A percentile compares a stretch with the other conserved stretches of the same genome.
These are phyloP conservation scores for Nothopassalora personata DNA, from an alignment of 2,329 filamentous ascomycete genomes.

Conservation along the genomic window DNA sequence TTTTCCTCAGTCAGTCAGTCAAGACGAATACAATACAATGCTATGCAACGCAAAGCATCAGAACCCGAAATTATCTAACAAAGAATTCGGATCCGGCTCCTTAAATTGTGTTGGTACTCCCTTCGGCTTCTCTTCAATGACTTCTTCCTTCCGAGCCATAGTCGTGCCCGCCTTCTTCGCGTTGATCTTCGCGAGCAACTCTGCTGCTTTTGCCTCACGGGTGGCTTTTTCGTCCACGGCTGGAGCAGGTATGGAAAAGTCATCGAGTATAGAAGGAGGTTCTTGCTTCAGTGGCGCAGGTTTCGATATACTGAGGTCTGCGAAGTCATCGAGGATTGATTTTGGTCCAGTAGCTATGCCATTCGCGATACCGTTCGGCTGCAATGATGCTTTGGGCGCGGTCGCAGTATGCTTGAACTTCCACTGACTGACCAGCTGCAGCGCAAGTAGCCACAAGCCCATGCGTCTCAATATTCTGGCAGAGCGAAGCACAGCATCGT, in stretches of 20 bases:
- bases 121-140: slow-evolving; percentile 45
- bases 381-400: background rate
- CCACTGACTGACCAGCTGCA: slow-evolving; percentile 81
- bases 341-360: slow-evolving; percentile 11
- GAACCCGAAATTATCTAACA: slow-evolving; percentile 92
- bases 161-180: slow-evolving; percentile 31
- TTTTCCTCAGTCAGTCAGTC: no score
- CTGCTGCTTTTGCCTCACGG: slow-evolving; percentile 28
- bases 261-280: slow-evolving; percentile 20
- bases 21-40: no score
- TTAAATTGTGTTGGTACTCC: slow-evolving; percentile 70
- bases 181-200: slow-evolving; percentile 39
- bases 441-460: slow-evolving; percentile 77
- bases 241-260: slow-evolving; percentile 16
- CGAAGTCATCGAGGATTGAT: slow-evolving; percentile 26
- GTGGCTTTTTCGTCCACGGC: slow-evolving; percentile 23
- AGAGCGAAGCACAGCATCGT: slow-evolving; percentile 72
- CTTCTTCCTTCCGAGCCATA: slow-evolving; percentile 17
- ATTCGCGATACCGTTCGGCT: slow-evolving; percentile 11
- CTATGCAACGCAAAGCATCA: slow-evolving; percentile 35
- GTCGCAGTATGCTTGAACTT: slow-evolving; percentile 55
- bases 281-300: slow-evolving; percentile 1
- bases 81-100: slow-evolving; percentile 82
- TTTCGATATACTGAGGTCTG: background rate
- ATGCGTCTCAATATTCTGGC: slow-evolving; percentile 45